Evolutionary conservation across 306 rosid species (phyloP), one percentile per base, ranked within the genome.

Genomic region (Castanea mollissima): DNA sequence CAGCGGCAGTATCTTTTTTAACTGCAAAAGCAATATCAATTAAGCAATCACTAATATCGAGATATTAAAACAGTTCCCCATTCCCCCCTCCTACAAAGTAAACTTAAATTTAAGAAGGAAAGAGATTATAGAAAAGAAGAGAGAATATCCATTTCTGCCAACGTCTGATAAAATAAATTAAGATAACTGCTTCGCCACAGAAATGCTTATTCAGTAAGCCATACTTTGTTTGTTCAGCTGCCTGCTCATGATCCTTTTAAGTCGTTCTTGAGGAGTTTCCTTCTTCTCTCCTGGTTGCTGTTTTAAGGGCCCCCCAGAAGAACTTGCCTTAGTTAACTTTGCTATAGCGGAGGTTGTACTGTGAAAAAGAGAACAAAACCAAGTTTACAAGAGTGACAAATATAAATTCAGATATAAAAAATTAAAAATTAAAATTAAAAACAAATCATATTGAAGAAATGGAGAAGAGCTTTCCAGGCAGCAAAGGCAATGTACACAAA

Each of bases 261-360:
- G 96, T 74, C 99, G 87, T 87, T 96, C 99, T 81, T 93, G 99
- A 76, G 99, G 99, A 71, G 99, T 96, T 90, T 96, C 98, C 85
- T 96, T 96, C 90, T 91, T 96, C 91, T 90, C 98, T 79, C 85
- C 97, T 34, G 75, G 92, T 82, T 74, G 97, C 85, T 80, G 91
- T 79, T 95, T 92, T 73, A 83, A 81, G 78, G 87, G 77, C 27
- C 92, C 97, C 59, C 89, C 92, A 80, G 97, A 92, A 73, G 93
- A 77, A 87, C 94, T 87, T 77, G 90, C 88, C 87, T 95, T 90
- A 7, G 84, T 86, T 68, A 95, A 80, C 87, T 96, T 93, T 56
- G 98, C 89, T 71, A 91, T 73, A 52, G 97, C 98, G 16, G 94
- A 91, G 60, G 99, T 86, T n/a, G 91, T 73, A 79, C 99, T 96